Conservation (phyloP, 2,329 filamentous ascomycete genomes). For the Fonsecaea erecta region DNA sequence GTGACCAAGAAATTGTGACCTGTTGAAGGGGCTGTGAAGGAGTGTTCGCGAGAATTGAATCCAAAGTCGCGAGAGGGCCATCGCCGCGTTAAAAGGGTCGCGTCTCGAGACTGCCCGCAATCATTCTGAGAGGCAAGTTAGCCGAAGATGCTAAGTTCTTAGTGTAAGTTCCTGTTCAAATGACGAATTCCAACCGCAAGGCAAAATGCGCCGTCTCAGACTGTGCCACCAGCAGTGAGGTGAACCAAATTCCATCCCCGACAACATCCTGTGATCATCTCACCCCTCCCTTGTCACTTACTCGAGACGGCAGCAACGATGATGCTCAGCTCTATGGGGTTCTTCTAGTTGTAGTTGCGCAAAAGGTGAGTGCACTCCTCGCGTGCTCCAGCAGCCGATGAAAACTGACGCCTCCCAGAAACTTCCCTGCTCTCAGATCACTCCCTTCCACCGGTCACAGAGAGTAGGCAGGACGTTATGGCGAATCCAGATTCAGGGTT, state of each 20-base stretch:
- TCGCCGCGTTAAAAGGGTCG: not conserved
- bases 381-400: not conserved
- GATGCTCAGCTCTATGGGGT: not conserved
- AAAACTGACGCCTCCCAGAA: constrained; percentile 15
- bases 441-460: constrained; percentile 1
- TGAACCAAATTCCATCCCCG: not conserved
- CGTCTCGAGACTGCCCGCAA: not conserved
- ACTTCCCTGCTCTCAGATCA: not conserved
- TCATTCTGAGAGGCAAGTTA: not conserved
- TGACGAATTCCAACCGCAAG: not conserved
- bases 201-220: not conserved
- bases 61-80: not conserved
- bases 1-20: not conserved
- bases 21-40: not conserved
- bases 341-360: not conserved
- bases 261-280: not conserved
- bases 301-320: not conserved
- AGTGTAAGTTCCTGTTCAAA: not conserved
- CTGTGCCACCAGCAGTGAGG: not conserved
- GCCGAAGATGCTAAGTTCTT: not conserved
- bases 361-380: not conserved
- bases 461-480: constrained; percentile 16
- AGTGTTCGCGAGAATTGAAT: not conserved
- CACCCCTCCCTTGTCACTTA: not conserved
- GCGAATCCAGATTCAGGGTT: constrained; percentile 20